Percentiles rank a stretch among this genome's conserved stretches.
phyloP scores from a whole-genome alignment of 495 filamentous ascomycete genomes.

The Annulohypoxylon bovei region DNA sequence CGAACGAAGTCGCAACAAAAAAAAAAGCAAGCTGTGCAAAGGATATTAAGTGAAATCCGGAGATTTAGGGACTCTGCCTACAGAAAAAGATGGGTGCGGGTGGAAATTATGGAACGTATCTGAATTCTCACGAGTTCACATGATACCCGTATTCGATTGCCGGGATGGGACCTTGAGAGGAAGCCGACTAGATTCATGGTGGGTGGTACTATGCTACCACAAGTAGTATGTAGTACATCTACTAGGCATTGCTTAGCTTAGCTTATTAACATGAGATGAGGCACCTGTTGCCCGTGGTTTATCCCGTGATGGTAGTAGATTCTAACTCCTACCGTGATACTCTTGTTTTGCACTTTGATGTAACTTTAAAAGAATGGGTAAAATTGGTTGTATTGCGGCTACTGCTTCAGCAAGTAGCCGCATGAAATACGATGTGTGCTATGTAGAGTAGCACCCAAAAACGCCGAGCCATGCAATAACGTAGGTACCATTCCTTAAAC shows the following conservation, averaged over 20 bases:
- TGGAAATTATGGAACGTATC: constrained; percentile 16
- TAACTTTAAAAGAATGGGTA: neutral
- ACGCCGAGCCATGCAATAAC: constrained; percentile 44
- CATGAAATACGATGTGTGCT: neutral
- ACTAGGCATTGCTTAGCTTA: constrained; percentile 17
- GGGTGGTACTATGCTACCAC: constrained; percentile 10
- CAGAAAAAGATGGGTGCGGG: constrained; percentile 1
- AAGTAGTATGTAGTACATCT: constrained; percentile 10
- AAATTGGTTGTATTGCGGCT: constrained; percentile 9
- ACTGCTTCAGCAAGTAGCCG: neutral
- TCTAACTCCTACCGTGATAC: neutral
- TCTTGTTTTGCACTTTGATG: neutral
- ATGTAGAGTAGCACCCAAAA: neutral
- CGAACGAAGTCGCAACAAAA: neutral
- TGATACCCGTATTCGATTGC: constrained; percentile 24
- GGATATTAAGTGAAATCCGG: neutral
- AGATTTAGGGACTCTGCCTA: neutral
- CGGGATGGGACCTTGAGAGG: constrained; percentile 23
- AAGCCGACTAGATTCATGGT: constrained; percentile 15
- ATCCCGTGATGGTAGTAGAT: neutral
- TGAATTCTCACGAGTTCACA: constrained; percentile 33
- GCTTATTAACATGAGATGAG: constrained; percentile 1
- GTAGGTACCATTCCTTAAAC: neutral
- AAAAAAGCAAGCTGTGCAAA: neutral
- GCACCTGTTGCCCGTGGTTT: neutral